These are phyloP conservation scores for Plasmodium malariae DNA, from an alignment of 169 alveolate genomes.

Conservation along the genomic window DNA sequence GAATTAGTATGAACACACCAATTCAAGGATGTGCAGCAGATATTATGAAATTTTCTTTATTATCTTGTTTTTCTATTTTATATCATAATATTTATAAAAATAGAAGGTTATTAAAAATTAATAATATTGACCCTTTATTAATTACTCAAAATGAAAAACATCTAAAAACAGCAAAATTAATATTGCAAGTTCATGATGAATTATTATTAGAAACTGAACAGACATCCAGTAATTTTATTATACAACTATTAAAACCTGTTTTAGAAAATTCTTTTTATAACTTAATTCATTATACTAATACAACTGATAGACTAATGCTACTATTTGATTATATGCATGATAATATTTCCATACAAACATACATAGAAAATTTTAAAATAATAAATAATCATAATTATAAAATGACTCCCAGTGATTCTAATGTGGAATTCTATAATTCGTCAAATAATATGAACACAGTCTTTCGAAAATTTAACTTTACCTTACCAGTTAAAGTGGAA, in stretches of 20 bases:
- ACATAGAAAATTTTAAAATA: conserved; percentile 31
- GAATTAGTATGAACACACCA: conserved; percentile 84
- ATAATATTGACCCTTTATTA: neutral
- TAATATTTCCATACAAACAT: conserved; percentile 64
- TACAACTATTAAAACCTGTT: conserved; percentile 47
- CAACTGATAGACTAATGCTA: conserved; percentile 33
- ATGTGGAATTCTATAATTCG: neutral
- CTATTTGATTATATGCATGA: conserved; percentile 69
- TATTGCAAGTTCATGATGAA: conserved; percentile 85
- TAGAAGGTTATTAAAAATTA: conserved; percentile 14
- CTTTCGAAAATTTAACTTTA: conserved; percentile 37
- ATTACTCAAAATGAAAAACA: conserved; percentile 9
- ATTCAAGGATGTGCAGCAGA: conserved; percentile 86
- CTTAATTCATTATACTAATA: conserved; percentile 64
- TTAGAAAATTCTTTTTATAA: conserved; percentile 76
- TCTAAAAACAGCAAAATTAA: conserved; percentile 55
- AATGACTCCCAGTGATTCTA: neutral
- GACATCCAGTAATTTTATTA: conserved; percentile 7
- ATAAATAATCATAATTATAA: conserved; percentile 16
- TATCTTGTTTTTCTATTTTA: conserved; percentile 29
- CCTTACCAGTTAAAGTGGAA: conserved; percentile 62
- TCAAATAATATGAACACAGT: neutral
- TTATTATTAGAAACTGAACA: conserved; percentile 77
- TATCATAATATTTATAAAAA: neutral
- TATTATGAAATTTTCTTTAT: conserved; percentile 80